Evolutionary conservation across 768 basidiomycete genomes (phyloP).

Genomic region (Leccinellum albellum): DNA sequence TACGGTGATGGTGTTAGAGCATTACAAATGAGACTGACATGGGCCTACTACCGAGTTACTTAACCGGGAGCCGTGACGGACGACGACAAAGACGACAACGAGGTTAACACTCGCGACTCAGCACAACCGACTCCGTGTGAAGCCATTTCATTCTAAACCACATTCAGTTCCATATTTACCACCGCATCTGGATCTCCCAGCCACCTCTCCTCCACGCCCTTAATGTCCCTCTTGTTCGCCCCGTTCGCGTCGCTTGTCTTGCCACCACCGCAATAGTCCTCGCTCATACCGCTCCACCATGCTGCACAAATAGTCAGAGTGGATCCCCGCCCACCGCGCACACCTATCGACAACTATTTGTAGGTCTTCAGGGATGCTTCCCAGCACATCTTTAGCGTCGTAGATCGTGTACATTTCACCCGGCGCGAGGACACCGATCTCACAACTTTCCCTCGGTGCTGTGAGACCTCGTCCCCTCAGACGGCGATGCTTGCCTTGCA

Average conservation of each 20-base stretch:
- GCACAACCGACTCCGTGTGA: slow-evolving; percentile 12
- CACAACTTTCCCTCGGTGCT: slow-evolving; percentile 7
- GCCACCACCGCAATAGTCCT: slow-evolving; percentile 53
- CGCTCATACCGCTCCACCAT: slow-evolving; percentile 68
- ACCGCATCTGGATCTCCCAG: background rate
- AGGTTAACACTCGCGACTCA: background rate
- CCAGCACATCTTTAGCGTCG: slow-evolving; percentile 62
- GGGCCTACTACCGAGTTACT: slow-evolving; percentile 17
- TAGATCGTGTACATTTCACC: slow-evolving; percentile 65
- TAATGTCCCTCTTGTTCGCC: slow-evolving; percentile 12
- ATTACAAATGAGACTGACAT: slow-evolving; percentile 36
- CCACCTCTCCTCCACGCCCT: slow-evolving; percentile 1
- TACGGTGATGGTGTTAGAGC: slow-evolving; percentile 16
- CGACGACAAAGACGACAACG: slow-evolving; percentile 7
- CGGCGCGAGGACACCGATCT: slow-evolving; percentile 35
- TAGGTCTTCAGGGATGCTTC: slow-evolving; percentile 51
- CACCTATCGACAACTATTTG: slow-evolving; percentile 48
- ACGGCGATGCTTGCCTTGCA: background rate
- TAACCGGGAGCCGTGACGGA: slow-evolving; percentile 10
- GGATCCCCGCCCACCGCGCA: slow-evolving; percentile 54
- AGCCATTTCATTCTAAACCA: background rate
- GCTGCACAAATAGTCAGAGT: slow-evolving; percentile 44
- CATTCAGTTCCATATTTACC: background rate
- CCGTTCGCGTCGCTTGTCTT: slow-evolving; percentile 20
- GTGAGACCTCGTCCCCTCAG: slow-evolving; percentile 7